Conservation (phyloP, 2,329 filamentous ascomycete genomes). For the Periconia sp. region DNA sequence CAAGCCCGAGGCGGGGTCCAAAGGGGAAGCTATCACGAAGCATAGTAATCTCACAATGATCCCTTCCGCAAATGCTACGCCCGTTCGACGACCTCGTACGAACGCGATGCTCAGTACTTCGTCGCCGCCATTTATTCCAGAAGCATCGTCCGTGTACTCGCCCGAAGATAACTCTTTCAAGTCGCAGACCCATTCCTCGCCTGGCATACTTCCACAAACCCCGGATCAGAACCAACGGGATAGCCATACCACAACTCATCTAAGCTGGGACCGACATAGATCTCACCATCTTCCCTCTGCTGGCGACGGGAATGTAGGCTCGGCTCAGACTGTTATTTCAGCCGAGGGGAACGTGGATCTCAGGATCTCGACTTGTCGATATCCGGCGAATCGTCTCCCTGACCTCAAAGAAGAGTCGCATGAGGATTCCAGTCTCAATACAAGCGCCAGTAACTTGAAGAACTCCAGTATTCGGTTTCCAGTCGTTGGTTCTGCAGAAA, state of each 20-base stretch:
- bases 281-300: conserved; percentile 7
- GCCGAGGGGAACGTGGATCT: too few species aligned
- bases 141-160: conserved; percentile 29
- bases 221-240: conserved; percentile 27
- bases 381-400: conserved; percentile 47
- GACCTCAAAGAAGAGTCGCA: conserved; percentile 57
- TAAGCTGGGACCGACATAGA: conserved; percentile 28
- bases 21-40: too few species aligned
- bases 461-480: conserved; percentile 34
- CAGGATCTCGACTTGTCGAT: too few species aligned
- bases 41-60: too few species aligned
- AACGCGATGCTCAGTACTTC: conserved; percentile 24
- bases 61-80: too few species aligned
- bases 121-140: conserved; percentile 13
- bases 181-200: conserved; percentile 20
- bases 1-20: too few species aligned
- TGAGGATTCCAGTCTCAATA: conserved; percentile 53
- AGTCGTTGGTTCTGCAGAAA: conserved; percentile 18
- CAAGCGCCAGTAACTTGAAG: conserved; percentile 42
- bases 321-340: conserved; percentile 2
- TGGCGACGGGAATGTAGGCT: conserved; percentile 13
- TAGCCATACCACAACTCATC: conserved; percentile 43
- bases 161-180: conserved; percentile 24
- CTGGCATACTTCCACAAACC: conserved; percentile 12
- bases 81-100: too few species aligned